Conservation (phyloP, 129 eudicot genomes). For the Saussurea involucrata region DNA sequence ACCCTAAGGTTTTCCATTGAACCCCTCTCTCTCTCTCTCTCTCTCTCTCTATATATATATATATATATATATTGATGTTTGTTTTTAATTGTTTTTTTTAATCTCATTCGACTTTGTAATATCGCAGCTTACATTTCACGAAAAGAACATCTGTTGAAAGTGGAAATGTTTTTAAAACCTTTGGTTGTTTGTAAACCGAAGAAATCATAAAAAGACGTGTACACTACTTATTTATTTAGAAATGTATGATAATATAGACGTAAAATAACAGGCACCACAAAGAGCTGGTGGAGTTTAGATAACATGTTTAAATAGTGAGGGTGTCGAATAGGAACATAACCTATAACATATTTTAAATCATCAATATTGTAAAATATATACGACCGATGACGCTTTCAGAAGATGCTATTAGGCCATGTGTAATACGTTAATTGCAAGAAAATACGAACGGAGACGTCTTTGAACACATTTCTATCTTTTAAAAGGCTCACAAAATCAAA, state of each 20-base stretch:
- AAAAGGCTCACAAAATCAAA: too few species aligned
- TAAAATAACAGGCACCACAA: constrained; percentile 2
- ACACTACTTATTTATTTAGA: neutral
- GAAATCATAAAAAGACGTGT: neutral
- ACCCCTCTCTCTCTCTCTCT: too few species aligned
- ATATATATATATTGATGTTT: too few species aligned
- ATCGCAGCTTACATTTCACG: too few species aligned
- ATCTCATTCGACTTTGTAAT: too few species aligned
- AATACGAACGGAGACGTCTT: neutral
- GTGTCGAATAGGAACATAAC: neutral
- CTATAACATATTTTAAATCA: neutral
- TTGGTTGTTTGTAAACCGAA: neutral
- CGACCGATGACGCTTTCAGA: neutral
- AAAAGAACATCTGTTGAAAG: neutral
- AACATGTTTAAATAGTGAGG: neutral
- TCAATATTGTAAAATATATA: neutral
- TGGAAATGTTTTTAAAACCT: neutral
- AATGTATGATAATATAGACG: neutral
- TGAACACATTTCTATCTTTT: neutral
- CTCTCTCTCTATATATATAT: too few species aligned
- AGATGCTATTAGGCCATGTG: neutral
- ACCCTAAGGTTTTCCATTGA: too few species aligned
- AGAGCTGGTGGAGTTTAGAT: neutral
- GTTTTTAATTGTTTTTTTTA: too few species aligned
- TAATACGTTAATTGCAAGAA: neutral